Evolutionary conservation across 345 rosid genomes (phyloP).

Genomic region (Cardiospermum halicacabum): DNA sequence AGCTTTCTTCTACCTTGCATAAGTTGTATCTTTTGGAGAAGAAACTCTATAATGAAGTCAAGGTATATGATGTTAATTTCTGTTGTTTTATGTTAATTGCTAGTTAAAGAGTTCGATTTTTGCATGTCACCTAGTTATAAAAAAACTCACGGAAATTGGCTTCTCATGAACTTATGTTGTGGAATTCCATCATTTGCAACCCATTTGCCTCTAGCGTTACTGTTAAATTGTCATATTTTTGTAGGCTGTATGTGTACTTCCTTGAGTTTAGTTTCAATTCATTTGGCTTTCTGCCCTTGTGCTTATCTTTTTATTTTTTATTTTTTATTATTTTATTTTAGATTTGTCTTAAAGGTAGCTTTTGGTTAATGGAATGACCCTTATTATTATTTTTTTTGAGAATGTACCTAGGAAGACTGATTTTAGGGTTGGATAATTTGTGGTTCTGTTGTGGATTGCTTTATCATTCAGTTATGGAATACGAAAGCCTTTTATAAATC

Average conservation of each 20-base stretch:
- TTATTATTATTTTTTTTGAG: not conserved
- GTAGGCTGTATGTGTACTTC: not conserved
- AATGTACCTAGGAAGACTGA: not conserved
- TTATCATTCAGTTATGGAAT: not conserved
- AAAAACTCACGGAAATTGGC: not conserved
- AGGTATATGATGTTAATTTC: conserved; percentile 44
- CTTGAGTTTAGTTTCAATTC: not conserved
- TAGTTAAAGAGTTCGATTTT: not conserved
- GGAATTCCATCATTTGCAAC: not conserved
- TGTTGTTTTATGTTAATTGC: not conserved
- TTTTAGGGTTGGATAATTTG: not conserved
- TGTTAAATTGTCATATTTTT: not conserved
- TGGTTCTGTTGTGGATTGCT: conserved; percentile 8
- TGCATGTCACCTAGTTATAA: not conserved
- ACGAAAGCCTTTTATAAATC: not conserved
- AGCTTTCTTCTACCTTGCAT: conserved; percentile 85
- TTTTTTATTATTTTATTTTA: not conserved
- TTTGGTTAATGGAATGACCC: not conserved
- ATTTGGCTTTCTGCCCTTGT: not conserved
- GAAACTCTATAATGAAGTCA: conserved; percentile 85
- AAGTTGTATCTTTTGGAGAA: conserved; percentile 92
- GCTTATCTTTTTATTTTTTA: not conserved
- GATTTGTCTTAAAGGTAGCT: not conserved
- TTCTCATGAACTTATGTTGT: not conserved
- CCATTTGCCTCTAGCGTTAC: not conserved